Conservation (phyloP, 257 asterid genomes). For the Solanum tarapatanum region DNA sequence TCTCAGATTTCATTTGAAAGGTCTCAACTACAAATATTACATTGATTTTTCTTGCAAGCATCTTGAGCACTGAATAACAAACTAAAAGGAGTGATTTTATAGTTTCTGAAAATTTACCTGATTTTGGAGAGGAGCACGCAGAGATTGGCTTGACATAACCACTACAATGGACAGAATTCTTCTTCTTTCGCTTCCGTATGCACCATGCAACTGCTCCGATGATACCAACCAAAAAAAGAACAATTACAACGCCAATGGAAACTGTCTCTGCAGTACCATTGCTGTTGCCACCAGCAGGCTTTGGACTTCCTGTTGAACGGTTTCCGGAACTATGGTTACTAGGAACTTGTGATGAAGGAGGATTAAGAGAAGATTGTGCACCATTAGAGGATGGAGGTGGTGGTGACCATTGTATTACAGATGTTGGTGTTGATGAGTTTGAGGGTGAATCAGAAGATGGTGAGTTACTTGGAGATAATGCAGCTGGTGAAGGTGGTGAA, state of each 20-base stretch:
- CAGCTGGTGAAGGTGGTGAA: conserved; percentile 32
- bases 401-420: background rate
- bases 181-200: conserved; percentile 49
- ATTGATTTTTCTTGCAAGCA: background rate
- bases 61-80: background rate
- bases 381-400: conserved; percentile 5
- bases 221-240: conserved; percentile 40
- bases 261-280: conserved; percentile 35
- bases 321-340: conserved; percentile 11
- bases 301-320: conserved; percentile 25
- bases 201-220: conserved; percentile 41
- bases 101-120: conserved; percentile 33
- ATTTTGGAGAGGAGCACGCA: conserved; percentile 29
- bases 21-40: background rate
- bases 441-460: background rate
- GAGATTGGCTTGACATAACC: conserved; percentile 54
- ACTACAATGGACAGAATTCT: conserved; percentile 28
- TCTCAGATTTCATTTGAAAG: conserved; percentile 3
- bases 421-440: conserved; percentile 3
- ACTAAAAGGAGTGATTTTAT: background rate
- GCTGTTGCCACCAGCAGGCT: conserved; percentile 26
- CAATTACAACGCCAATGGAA: conserved; percentile 28
- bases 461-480: background rate
- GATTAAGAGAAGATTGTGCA: conserved; percentile 19
- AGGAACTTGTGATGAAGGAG: conserved; percentile 29